Conservation (phyloP, 129 eudicot species). For the Solidago caesia region DNA sequence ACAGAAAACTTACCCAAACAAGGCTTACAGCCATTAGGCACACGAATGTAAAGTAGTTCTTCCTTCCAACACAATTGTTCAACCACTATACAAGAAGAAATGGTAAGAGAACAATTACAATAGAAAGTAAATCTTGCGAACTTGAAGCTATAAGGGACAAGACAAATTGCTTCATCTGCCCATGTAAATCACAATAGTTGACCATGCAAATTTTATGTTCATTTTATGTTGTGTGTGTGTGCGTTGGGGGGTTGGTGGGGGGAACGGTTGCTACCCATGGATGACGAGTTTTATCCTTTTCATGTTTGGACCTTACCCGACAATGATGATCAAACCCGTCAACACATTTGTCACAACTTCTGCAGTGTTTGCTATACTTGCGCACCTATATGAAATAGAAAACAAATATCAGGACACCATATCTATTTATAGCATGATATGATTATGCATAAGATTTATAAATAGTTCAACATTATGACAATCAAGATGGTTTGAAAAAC, state of each 20-base stretch:
- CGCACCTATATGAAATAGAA: conserved; percentile 60
- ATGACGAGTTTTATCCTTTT: neutral
- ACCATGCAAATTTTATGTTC: neutral
- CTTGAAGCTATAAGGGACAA: neutral
- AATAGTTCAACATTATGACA: neutral
- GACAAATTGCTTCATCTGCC: neutral
- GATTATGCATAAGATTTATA: neutral
- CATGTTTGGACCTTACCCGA: conserved; percentile 50
- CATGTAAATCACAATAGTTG: neutral
- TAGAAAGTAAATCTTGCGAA: neutral
- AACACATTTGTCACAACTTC: conserved; percentile 99
- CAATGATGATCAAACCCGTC: conserved; percentile 99
- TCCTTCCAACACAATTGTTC: conserved; percentile 92
- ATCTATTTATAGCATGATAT: neutral
- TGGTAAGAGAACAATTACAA: neutral
- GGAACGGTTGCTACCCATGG: too few relatives aligned
- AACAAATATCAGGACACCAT: conserved; percentile 6
- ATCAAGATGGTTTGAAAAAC: neutral
- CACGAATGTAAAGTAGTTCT: conserved; percentile 77
- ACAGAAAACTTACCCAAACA: conserved; percentile 70
- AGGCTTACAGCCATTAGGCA: conserved; percentile 80
- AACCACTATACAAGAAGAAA: conserved; percentile 68
- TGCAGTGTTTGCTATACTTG: conserved; percentile 95
- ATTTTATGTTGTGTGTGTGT: too few relatives aligned
- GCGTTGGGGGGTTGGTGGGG: too few relatives aligned